Evolutionary conservation across 2,329 filamentous ascomycete species (phyloP).

Genomic region (Tolypocladium endophyticum): DNA sequence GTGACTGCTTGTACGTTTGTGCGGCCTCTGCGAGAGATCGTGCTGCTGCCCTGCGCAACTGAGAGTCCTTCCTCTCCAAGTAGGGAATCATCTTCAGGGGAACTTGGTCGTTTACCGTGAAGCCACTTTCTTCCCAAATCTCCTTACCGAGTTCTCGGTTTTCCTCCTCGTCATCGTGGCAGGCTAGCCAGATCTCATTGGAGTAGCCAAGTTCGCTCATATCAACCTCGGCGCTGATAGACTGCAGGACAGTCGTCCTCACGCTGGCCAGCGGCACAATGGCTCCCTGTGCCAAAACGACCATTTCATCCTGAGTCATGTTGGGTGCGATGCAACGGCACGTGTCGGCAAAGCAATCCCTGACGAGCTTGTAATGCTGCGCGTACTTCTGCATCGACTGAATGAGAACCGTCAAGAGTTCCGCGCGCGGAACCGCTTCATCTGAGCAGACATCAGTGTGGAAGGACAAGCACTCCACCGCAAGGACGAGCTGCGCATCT

Average conservation of each 20-base stretch:
- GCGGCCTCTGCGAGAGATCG: conserved; percentile 70
- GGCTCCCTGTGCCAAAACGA: conserved; percentile 63
- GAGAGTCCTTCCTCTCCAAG: conserved; percentile 66
- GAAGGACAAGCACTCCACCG: conserved; percentile 78
- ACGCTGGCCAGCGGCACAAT: conserved; percentile 74
- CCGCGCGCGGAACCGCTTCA: conserved; percentile 61
- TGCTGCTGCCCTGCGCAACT: conserved; percentile 75
- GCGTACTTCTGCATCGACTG: conserved; percentile 78
- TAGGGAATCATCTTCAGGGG: conserved; percentile 65
- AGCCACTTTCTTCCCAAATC: conserved; percentile 91
- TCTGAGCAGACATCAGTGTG: conserved; percentile 76
- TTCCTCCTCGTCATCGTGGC: conserved; percentile 81
- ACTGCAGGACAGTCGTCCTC: conserved; percentile 75
- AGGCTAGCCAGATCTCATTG: conserved; percentile 87
- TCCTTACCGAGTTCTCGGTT: conserved; percentile 74
- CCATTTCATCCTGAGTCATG: conserved; percentile 62
- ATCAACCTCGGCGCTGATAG: conserved; percentile 84
- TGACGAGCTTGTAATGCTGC: conserved; percentile 91
- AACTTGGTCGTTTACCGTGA: conserved; percentile 56
- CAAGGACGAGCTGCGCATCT: conserved; percentile 82
- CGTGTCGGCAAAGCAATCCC: conserved; percentile 82
- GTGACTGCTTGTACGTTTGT: conserved; percentile 44
- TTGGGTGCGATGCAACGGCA: conserved; percentile 77
- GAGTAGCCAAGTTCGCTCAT: conserved; percentile 79
- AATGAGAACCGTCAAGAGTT: conserved; percentile 63